Evolutionary conservation across 2,329 filamentous ascomycete species (phyloP).

Genomic region (Fusarium compactum): DNA sequence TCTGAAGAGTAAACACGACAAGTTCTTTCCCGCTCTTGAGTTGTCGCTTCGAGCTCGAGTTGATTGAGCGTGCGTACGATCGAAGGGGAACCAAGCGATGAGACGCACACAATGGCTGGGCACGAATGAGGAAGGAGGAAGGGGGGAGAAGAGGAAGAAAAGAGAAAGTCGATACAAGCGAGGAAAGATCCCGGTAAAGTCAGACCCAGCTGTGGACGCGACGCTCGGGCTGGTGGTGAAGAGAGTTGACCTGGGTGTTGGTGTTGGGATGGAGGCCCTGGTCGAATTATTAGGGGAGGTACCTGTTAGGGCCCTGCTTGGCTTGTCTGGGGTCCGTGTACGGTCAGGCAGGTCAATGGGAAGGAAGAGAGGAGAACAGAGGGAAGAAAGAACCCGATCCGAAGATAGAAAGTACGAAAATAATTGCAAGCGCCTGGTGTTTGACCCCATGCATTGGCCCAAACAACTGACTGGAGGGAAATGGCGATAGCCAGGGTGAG

Average conservation of each 20-base stretch:
- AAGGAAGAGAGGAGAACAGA: conserved; percentile 13
- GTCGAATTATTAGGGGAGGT: conserved; percentile 38
- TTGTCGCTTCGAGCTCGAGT: conserved; percentile 40
- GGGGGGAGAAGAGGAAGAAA: conserved; percentile 16
- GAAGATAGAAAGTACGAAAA: conserved; percentile 30
- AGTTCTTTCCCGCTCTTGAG: conserved; percentile 44
- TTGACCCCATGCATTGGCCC: conserved; percentile 41
- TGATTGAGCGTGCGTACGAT: conserved; percentile 32
- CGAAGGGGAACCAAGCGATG: conserved; percentile 43
- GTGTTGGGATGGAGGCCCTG: conserved; percentile 6
- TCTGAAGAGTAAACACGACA: conserved; percentile 29
- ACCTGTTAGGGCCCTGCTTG: conserved; percentile 11
- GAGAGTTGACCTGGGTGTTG: conserved; percentile 1
- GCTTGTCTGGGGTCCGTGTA: not conserved
- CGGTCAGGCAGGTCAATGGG: not conserved
- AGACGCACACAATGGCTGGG: conserved; percentile 43
- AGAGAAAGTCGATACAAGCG: conserved; percentile 31
- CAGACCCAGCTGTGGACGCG: conserved; percentile 29
- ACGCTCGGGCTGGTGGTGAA: conserved; percentile 34
- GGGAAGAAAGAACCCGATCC: conserved; percentile 32
- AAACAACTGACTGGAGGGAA: conserved; percentile 43
- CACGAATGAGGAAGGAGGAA: conserved; percentile 38
- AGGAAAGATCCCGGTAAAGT: conserved; percentile 30
- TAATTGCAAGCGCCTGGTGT: conserved; percentile 43
- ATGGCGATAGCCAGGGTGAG: conserved; percentile 44